A percentile compares a stretch with the other conserved stretches of the same genome.
These are phyloP conservation scores for Wallacemonas sp. DNA, from an alignment of 208 protist genomes.

Conservation along the genomic window DNA sequence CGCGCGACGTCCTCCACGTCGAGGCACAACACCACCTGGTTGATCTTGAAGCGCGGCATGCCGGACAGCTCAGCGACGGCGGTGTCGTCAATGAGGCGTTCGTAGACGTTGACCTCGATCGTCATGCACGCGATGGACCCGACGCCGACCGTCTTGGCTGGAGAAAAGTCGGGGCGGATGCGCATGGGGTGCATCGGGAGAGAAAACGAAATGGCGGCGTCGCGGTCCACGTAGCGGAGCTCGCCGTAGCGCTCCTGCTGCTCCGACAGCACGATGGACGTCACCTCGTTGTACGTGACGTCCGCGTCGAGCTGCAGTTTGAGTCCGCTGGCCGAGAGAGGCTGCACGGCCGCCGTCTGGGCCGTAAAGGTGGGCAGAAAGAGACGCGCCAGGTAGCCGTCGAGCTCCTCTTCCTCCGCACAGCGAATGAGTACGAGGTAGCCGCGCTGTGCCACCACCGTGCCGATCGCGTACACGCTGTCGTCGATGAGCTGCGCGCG, in stretches of 20 bases:
- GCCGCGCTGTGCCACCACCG: slow-evolving; percentile 64
- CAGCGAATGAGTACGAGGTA: slow-evolving; percentile 78
- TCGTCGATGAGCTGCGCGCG: slow-evolving; percentile 63
- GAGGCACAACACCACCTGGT: slow-evolving; percentile 69
- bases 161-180: slow-evolving; percentile 82
- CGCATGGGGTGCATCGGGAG: slow-evolving; percentile 84
- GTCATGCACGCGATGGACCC: slow-evolving; percentile 91
- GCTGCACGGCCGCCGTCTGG: neutral
- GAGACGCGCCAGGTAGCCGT: slow-evolving; percentile 61
- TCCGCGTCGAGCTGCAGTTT: slow-evolving; percentile 75
- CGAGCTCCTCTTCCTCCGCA: slow-evolving; percentile 66
- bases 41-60: slow-evolving; percentile 82
- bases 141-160: slow-evolving; percentile 84
- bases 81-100: slow-evolving; percentile 79
- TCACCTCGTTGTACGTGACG: slow-evolving; percentile 63
- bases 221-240: slow-evolving; percentile 79
- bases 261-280: slow-evolving; percentile 51
- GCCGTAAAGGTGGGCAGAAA: slow-evolving; percentile 66
- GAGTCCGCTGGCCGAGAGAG: slow-evolving; percentile 4
- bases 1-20: slow-evolving; percentile 87
- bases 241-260: slow-evolving; percentile 82
- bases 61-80: slow-evolving; percentile 74
- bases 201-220: slow-evolving; percentile 77
- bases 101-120: slow-evolving; percentile 76
- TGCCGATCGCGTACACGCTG: slow-evolving; percentile 71